Base-by-base conservation (phyloP, 2,329 filamentous ascomycete species). In the Colletotrichum neosansevieriae region DNA sequence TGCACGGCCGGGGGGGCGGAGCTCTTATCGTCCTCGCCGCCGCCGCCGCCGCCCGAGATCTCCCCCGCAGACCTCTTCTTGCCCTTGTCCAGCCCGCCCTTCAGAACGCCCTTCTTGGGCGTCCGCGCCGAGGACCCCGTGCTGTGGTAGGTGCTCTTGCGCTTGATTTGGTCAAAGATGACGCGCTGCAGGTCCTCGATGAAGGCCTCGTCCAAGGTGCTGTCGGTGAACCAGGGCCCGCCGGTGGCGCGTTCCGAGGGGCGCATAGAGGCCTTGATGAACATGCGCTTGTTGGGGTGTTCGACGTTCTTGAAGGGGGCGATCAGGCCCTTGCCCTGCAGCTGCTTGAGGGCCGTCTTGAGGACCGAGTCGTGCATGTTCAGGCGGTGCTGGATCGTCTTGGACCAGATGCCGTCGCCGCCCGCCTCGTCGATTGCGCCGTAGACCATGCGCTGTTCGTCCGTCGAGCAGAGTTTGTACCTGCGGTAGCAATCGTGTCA, bases 221-320 rank as follows among this genome's bases (percentile, higher is more conserved):
- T 93, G 71, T 97, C 94, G 7, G 93, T 94, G 78, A 96, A 98
- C 93, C 95, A 99, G 9, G 94, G 92, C 2, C 96, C 96, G 54
- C 96, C 96, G 0, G 94, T 97, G 53, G 97, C 93, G 70, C 96
- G 92, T 70, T 98, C 94, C 61, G 91, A 93, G 0, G 96, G 95
- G 11, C 90, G 89, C 69, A 99, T 87, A 71, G 91, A 91, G 61
- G 91, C 89, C 75, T 97, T 91, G 86, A 99, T 97, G 85, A 96
- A 99, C 87, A 97, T 97, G 81, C 97, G 97, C 77, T 96, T 92
- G 72, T 91, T 92, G 32, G 94, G 93, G 76, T 92, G 91, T 81
- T 97, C 94, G 80, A 97, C 94, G 79, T 92, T 96, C 81, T 95
- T 96, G 81, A 98, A 94, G 66, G 91, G 89, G 75, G 92, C 92